Base-by-base conservation (phyloP, 768 basidiomycete species). In the Auriscalpium microsporum region DNA sequence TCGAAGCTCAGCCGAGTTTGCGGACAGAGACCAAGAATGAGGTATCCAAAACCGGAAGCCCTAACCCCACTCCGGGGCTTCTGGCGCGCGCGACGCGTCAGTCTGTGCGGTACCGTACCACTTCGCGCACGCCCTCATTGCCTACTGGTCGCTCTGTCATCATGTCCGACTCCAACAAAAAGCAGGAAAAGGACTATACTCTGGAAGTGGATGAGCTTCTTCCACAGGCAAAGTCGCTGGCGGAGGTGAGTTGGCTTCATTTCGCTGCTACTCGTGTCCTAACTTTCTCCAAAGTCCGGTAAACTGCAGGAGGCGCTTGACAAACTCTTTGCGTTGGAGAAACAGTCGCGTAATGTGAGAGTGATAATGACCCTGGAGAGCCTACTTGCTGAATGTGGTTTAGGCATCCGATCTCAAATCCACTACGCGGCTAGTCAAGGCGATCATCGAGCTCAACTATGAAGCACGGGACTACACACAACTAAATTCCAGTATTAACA, bases 351-450 rank as follows among this genome's bases (percentile, higher is more conserved):
- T 76, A 98, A 97, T 74, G 96, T 91, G 55, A 45, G 81, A 34
- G 21, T 46, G 45, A 50, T 53, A 10, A 60, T 45, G 21, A 57
- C 36, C 37, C n/a, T 21, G 58, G 19, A 17, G 35, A 28, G 52
- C 10, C 45, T 8, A 13, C 42, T 44, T 37, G 34, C 54, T 10
- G n/a, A 46, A 19, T 33, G 23, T 37, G 8, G 19, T 19, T 17
- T 65, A 95, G 95, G 93, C 94, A 14, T 86, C 94, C 54, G 96
- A 99, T 78, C 78, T 92, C 36, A 68, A 79, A 38, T 97, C 95
- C n/a, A 99, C 96, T 2, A 86, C 87, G 36, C 82, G 86, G 48
- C 81, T 98, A 17, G 86, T 86, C 53, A 86, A 86, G 66, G 76
- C 86, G 36, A 78, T 89, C 57, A 71, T 83, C 33, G 78, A 86